Base-by-base conservation (phyloP, 176 grass and related monocot genomes). In the Calamus simplicifolius region DNA sequence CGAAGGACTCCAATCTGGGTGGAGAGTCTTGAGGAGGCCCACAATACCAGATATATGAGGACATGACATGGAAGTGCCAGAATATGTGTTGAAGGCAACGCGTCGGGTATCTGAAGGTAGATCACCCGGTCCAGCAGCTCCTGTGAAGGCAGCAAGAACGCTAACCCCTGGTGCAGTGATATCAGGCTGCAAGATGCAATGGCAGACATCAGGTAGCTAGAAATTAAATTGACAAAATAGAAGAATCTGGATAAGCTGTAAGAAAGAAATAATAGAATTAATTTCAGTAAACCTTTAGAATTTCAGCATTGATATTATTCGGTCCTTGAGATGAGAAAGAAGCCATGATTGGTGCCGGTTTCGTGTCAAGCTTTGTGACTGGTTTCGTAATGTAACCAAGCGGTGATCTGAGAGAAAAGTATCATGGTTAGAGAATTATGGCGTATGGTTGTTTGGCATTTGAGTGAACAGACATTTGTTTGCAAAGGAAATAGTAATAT, bases 51-150 rank as follows among this genome's bases (percentile, higher is more conserved):
- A 75, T 1, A 74, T 75, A 53, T 89, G 89, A 35, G 81, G 89
- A 73, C 85, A 89, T 25, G 89, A 77, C 89, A 95, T 95, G 49
- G 89, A 95, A 4, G 89, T 95, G 55, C 85, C 81, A n/a, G 85
- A 85, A 0, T 29, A 15, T 3, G 50, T 1, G 27, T 77, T 80
- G 75, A 79, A 95, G 30, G 63, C 16, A 7, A 82, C 81, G 4
- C 85, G 78, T 1, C 81, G 74, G 65, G 10, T 23, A 63, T 95
- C 85, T 5, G 52, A 82, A 6, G 43, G 31, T 0, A 3, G 23
- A 13, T 10, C 52, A 0, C 78, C 54, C 0, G 85, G 85, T 17
- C 68, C 5, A 25, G 25, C 18, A 15, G 58, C 57, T 55, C 61
- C 69, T 19, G 31, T 67, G 56, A 61, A 95, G 29, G 89, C 68